Conservation (phyloP, 106 monocot species). For the Dactylorhiza incarnata region DNA sequence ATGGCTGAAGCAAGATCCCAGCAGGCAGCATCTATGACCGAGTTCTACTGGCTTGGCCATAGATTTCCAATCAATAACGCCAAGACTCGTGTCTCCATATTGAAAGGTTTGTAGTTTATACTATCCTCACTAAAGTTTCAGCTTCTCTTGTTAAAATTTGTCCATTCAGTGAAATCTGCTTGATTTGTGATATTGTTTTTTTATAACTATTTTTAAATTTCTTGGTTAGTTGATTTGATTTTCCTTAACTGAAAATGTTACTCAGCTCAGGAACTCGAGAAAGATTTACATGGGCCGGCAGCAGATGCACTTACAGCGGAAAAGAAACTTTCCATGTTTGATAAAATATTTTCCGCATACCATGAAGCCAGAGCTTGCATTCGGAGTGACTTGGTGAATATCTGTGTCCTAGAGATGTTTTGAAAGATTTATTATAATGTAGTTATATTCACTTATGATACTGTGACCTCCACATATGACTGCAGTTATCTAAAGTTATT, state of each 20-base stretch:
- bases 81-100: slow-evolving; percentile 91
- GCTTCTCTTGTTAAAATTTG: neutral
- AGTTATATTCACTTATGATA: neutral
- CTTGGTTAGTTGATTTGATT: slow-evolving; percentile 5
- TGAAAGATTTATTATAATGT: neutral
- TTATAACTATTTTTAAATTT: neutral
- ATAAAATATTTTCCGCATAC: slow-evolving; percentile 96
- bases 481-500: neutral
- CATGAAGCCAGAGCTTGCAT: slow-evolving; percentile 95
- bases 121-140: neutral
- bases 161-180: neutral
- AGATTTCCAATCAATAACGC: slow-evolving; percentile 91
- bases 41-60: slow-evolving; percentile 92
- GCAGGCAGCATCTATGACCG: slow-evolving; percentile 91
- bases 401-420: slow-evolving; percentile 4
- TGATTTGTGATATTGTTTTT: neutral
- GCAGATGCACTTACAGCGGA: slow-evolving; percentile 65
- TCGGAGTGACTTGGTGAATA: slow-evolving; percentile 80
- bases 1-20: slow-evolving; percentile 90
- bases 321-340: slow-evolving; percentile 81
- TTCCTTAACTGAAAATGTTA: slow-evolving; percentile 3
- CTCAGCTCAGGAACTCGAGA: slow-evolving; percentile 99
- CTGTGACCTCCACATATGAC: neutral
- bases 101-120: slow-evolving; percentile 60
- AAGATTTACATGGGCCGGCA: slow-evolving; percentile 60